A percentile compares a stretch with the other conserved stretches of the same genome.
phyloP scores from a whole-genome alignment of 2,329 filamentous ascomycete species.

The Coniosporium tulheliwenetii region DNA sequence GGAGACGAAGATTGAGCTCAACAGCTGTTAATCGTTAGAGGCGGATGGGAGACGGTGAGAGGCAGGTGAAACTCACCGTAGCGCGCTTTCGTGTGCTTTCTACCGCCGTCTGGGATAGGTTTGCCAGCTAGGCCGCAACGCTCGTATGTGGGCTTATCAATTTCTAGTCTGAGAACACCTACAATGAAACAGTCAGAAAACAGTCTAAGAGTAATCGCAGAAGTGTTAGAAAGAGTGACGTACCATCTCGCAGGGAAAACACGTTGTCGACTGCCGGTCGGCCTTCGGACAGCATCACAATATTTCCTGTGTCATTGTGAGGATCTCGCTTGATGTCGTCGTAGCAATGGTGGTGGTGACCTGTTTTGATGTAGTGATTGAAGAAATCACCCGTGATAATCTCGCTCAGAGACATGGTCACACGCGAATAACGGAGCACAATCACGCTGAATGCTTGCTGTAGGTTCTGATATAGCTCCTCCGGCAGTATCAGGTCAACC shows the following conservation, averaged over 20 bases:
- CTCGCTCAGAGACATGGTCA: constrained; percentile 57
- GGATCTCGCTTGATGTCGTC: neutral
- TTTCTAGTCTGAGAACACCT: constrained; percentile 60
- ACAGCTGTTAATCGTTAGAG: constrained; percentile 39
- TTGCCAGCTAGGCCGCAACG: constrained; percentile 64
- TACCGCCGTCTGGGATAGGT: constrained; percentile 40
- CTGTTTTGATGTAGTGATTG: constrained; percentile 67
- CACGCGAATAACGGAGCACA: constrained; percentile 43
- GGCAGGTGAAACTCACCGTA: constrained; percentile 44
- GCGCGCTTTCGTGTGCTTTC: constrained; percentile 51
- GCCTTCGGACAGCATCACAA: constrained; percentile 75
- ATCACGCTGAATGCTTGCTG: constrained; percentile 32
- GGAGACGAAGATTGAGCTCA: constrained; percentile 55
- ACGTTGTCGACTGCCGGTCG: constrained; percentile 53
- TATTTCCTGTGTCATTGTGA: constrained; percentile 39
- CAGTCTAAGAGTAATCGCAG: no score
- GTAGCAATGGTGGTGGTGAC: constrained; percentile 23
- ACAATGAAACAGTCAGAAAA: neutral
- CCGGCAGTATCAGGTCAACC: constrained; percentile 59
- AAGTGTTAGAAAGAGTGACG: constrained; percentile 1
- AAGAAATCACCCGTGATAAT: constrained; percentile 65
- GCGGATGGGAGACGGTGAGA: no score
- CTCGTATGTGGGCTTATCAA: constrained; percentile 73
- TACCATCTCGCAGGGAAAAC: constrained; percentile 57
- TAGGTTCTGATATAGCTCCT: constrained; percentile 41